These are phyloP conservation scores for Bretziella fagacearum DNA, from an alignment of 2,329 filamentous ascomycete genomes.

Conservation along the genomic window DNA sequence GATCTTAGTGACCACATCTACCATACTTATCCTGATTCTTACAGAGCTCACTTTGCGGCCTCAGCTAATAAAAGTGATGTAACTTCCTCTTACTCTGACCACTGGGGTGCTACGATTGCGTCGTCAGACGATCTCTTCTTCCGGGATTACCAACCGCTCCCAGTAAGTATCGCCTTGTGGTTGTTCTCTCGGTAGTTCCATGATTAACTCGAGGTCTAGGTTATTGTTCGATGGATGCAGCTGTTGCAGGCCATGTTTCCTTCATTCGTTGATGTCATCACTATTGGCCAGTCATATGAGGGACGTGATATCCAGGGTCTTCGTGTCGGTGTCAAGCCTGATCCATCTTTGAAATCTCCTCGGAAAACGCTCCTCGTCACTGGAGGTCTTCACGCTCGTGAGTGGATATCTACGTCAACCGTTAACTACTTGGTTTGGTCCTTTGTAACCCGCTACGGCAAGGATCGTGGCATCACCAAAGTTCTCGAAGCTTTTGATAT, in stretches of 20 bases:
- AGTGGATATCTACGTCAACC: conserved; percentile 90
- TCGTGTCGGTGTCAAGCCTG: conserved; percentile 42
- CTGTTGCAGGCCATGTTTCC: conserved; percentile 82
- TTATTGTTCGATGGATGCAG: conserved; percentile 78
- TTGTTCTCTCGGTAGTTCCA: too few relatives aligned
- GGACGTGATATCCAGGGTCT: conserved; percentile 73
- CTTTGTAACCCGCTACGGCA: conserved; percentile 68
- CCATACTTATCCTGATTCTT: conserved; percentile 46
- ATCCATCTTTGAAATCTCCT: conserved; percentile 26
- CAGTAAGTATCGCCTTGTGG: too few relatives aligned
- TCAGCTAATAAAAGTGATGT: background rate
- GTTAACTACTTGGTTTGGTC: conserved; percentile 84
- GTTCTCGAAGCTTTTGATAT: conserved; percentile 75
- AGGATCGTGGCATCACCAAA: conserved; percentile 51
- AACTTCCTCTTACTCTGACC: background rate
- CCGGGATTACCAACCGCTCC: conserved; percentile 74
- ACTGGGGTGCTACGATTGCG: background rate
- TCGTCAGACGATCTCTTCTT: conserved; percentile 65
- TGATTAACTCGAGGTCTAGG: conserved; percentile 18
- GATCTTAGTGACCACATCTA: conserved; percentile 64
- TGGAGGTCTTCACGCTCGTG: conserved; percentile 79
- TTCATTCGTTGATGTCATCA: conserved; percentile 54
- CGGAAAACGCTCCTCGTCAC: conserved; percentile 67
- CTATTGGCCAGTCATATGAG: conserved; percentile 72
- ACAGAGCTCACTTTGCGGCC: background rate